Conservation (phyloP, 805 yeast species). For the Cyberlindnera amylophila region DNA sequence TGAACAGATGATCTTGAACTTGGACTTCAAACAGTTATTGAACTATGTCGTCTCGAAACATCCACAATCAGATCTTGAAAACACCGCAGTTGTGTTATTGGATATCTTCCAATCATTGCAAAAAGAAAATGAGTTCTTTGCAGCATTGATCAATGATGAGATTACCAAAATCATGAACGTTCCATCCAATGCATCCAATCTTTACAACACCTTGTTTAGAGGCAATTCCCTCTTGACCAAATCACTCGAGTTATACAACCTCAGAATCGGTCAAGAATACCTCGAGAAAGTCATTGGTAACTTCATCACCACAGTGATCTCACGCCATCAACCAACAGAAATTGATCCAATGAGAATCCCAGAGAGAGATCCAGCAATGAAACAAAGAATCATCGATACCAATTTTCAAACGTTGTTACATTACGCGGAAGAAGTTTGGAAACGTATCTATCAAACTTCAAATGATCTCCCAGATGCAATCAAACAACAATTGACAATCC, state of each 20-base stretch:
- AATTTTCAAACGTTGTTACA: slow-evolving; percentile 47
- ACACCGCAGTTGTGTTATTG: slow-evolving; percentile 53
- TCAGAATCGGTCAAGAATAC: slow-evolving; percentile 76
- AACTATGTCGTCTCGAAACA: slow-evolving; percentile 32
- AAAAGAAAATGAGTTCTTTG: slow-evolving; percentile 70
- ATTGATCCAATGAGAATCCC: slow-evolving; percentile 67
- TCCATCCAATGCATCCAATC: slow-evolving; percentile 29
- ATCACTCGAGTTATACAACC: slow-evolving; percentile 71
- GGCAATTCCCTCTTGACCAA: slow-evolving; percentile 83
- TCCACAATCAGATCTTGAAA: slow-evolving; percentile 44
- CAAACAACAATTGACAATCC: slow-evolving; percentile 56
- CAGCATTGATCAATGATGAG: slow-evolving; percentile 64
- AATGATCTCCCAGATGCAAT: slow-evolving; percentile 72
- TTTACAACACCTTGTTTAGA: slow-evolving; percentile 67
- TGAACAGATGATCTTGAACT: slow-evolving; percentile 54
- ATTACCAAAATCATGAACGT: slow-evolving; percentile 29
- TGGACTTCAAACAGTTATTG: slow-evolving; percentile 51
- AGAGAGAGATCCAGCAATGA: slow-evolving; percentile 33
- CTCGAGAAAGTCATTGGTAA: slow-evolving; percentile 68
- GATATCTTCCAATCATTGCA: slow-evolving; percentile 73
- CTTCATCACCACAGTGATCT: slow-evolving; percentile 53
- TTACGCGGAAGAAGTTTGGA: slow-evolving; percentile 63
- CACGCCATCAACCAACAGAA: slow-evolving; percentile 54
- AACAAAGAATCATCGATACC: slow-evolving; percentile 38
- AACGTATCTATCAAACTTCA: slow-evolving; percentile 56